Conservation (phyloP, 495 filamentous ascomycete genomes). For the Penicillium subrubescens region DNA sequence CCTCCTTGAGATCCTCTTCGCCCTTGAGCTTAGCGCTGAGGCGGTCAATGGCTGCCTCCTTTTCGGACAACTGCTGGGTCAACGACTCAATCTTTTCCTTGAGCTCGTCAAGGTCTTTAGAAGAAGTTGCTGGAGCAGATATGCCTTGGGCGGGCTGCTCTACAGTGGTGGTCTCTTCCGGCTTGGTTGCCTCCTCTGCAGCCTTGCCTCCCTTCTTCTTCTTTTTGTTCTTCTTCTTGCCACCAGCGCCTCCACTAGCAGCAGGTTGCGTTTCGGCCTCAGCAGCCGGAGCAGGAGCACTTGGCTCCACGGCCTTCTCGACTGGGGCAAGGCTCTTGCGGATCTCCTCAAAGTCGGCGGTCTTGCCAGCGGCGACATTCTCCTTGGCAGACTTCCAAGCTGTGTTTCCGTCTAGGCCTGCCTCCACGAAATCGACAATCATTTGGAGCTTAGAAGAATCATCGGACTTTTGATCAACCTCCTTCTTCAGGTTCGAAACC, state of each 20-base stretch:
- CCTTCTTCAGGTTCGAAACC: slow-evolving; percentile 43
- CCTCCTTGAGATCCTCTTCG: slow-evolving; percentile 79
- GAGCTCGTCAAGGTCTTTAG: slow-evolving; percentile 43
- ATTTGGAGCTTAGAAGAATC: slow-evolving; percentile 31
- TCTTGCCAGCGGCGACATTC: slow-evolving; percentile 32
- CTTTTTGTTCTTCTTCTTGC: slow-evolving; percentile 84
- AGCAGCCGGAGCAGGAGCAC: slow-evolving; percentile 10
- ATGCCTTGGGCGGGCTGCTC: slow-evolving; percentile 25
- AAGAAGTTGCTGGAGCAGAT: slow-evolving; percentile 14
- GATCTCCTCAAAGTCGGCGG: slow-evolving; percentile 40
- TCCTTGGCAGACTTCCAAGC: slow-evolving; percentile 43
- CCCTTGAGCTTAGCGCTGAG: slow-evolving; percentile 68
- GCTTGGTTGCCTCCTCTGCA: slow-evolving; percentile 40
- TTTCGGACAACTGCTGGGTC: slow-evolving; percentile 65
- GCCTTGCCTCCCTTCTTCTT: slow-evolving; percentile 80
- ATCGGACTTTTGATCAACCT: slow-evolving; percentile 41
- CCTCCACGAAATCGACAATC: slow-evolving; percentile 43
- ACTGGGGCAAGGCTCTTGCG: slow-evolving; percentile 33
- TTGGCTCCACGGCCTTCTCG: slow-evolving; percentile 17
- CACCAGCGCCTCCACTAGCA: slow-evolving; percentile 25
- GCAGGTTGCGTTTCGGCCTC: slow-evolving; percentile 28
- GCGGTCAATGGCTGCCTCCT: slow-evolving; percentile 68
- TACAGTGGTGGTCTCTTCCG: slow-evolving; percentile 26
- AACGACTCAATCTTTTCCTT: slow-evolving; percentile 56
- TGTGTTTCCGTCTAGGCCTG: slow-evolving; percentile 33